Evolutionary conservation across 257 asterid species (phyloP), one percentile per base, ranked within the genome.

Genomic region (Gentiana macrophylla): DNA sequence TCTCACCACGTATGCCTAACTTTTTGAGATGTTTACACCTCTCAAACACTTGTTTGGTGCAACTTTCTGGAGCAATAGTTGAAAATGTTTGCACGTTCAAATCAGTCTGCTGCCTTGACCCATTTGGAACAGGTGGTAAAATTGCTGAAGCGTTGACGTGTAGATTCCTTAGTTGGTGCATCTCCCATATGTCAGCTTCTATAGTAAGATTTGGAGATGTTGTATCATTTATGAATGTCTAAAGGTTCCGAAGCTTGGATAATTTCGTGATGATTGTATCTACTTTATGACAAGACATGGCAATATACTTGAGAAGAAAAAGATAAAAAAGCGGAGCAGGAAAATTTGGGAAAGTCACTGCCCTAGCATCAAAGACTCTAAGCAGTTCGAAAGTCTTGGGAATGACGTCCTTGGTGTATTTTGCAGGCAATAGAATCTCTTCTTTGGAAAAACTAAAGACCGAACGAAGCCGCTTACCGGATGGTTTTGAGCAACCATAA

Each of bases 171-270:
- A 80, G 56, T 35, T 68, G 67, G 8, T 50, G 6, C 83, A 80
- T 66, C 10, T 5, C 65, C 75, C 80, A 74, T 5, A 77, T 44
- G 32, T 74, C 67, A 0, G 70, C 77, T 15, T 65, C 43, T 41
- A 77, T 38, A 0, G 56, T 47, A 44, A 77, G 51, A 13, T 47
- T 48, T 4, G 38, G 65, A 0, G 56, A 55, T 11, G 49, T 38
- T 38, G 45, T 38, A 4, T 38, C 44, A 5, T 81, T 49, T 5
- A 74, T 67, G 8, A 84, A 59, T 12, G 81, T 81, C 60, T 81
- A 81, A 7, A 84, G 24, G 67, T 77, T 84, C 86, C 84, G 72
- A 0, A 84, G 81, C 51, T 56, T 63, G 37, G 84, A 75, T 4
- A 84, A 12, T 12, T 70, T 57, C 1, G 51, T 46, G 8, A 86